These are phyloP conservation scores for Drosera spatulata DNA, from an alignment of 179 eudicot species.

Conservation along the genomic window DNA sequence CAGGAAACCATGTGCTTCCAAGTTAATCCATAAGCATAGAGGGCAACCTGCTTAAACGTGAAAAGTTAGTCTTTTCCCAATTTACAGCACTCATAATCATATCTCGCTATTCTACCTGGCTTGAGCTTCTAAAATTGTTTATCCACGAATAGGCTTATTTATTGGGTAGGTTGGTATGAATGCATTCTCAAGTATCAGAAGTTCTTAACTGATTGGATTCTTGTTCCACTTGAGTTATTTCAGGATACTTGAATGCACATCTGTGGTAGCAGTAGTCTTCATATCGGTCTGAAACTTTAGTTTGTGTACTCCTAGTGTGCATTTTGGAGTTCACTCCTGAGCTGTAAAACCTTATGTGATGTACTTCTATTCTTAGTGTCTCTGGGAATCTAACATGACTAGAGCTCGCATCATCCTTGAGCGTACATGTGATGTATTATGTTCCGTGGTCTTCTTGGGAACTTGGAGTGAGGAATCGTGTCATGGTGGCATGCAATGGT, in stretches of 20 bases:
- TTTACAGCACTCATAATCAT: neutral
- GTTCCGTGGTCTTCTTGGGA: too few relatives aligned
- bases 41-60: neutral
- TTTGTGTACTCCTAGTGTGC: neutral
- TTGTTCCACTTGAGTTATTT: neutral
- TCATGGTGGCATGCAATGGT: too few relatives aligned
- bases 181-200: neutral
- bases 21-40: too few relatives aligned
- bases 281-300: neutral
- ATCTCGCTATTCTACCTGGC: neutral
- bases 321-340: neutral
- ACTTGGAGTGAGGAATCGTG: too few relatives aligned
- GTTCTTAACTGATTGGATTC: neutral
- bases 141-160: neutral
- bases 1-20: too few relatives aligned
- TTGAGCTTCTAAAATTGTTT: neutral
- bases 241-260: neutral
- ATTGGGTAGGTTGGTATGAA: neutral
- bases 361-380: neutral
- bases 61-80: neutral
- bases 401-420: neutral
- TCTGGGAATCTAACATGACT: neutral
- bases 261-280: neutral
- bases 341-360: neutral
- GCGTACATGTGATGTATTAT: neutral